A percentile compares a stretch with the other conserved stretches of the same genome.
Conservation (phyloP, 1,284 basidiomycete species). For the Sutorius eximius region DNA sequence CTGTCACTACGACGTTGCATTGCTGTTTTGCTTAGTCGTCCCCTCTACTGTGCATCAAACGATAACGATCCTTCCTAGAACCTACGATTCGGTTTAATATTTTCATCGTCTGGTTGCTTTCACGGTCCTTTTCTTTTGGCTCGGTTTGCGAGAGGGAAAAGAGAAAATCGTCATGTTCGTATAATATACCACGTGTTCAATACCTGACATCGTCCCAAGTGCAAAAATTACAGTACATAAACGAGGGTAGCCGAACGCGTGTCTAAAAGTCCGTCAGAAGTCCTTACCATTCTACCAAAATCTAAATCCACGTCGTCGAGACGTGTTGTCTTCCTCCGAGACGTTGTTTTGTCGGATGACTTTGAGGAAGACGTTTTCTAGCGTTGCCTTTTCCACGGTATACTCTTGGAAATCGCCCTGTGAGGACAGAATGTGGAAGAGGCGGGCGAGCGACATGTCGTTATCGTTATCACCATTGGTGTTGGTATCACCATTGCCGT, state of each 20-base stretch:
- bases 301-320: conserved; percentile 5
- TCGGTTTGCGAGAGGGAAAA: conserved; percentile 11
- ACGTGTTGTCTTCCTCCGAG: conserved; percentile 43
- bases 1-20: conserved; percentile 32
- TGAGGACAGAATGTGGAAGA: conserved; percentile 55
- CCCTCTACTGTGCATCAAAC: conserved; percentile 23
- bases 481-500: neutral
- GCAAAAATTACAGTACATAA: neutral
- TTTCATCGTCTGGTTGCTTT: conserved; percentile 13
- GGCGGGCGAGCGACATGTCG: conserved; percentile 49
- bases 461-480: neutral
- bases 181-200: conserved; percentile 15
- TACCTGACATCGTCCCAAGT: neutral
- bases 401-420: conserved; percentile 60
- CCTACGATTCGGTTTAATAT: conserved; percentile 28
- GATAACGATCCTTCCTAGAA: conserved; percentile 26
- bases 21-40: conserved; percentile 29
- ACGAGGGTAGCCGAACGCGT: neutral
- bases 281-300: neutral
- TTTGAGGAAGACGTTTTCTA: conserved; percentile 75
- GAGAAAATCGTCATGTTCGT: conserved; percentile 2
- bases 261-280: neutral
- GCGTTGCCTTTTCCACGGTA: conserved; percentile 64
- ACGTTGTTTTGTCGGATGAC: conserved; percentile 68
- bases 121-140: neutral